phyloP scores from a whole-genome alignment of 257 asterid species.

The Buddleja alternifolia region DNA sequence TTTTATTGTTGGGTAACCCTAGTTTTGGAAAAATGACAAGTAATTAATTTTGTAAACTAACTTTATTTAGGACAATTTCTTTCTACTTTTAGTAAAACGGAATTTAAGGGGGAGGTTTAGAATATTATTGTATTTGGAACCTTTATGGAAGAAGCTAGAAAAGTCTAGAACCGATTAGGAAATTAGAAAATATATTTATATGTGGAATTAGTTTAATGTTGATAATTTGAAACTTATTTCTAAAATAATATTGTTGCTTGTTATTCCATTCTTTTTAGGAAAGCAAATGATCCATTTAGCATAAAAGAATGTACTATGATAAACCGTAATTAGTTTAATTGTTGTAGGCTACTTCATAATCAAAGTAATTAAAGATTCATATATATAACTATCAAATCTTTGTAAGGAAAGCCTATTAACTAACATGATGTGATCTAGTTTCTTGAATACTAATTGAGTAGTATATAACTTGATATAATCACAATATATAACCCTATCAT shows the following conservation, averaged over 20 bases:
- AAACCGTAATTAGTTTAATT: slow-evolving; percentile 2
- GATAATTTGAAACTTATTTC: slow-evolving; percentile 30
- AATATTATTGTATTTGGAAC: neutral
- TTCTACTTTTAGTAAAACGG: slow-evolving; percentile 25
- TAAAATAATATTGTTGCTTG: neutral
- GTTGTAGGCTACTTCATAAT: slow-evolving; percentile 4
- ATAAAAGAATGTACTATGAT: slow-evolving; percentile 21
- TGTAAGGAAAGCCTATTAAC: neutral
- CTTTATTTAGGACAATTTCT: slow-evolving; percentile 29
- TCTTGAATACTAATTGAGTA: neutral
- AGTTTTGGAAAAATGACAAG: slow-evolving; percentile 18
- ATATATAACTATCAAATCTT: neutral
- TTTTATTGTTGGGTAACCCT: slow-evolving; percentile 4
- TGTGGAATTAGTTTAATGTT: slow-evolving; percentile 5
- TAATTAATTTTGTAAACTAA: neutral
- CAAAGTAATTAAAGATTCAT: slow-evolving; percentile 3
- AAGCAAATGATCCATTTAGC: slow-evolving; percentile 21
- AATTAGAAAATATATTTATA: slow-evolving; percentile 5
- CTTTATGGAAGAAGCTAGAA: slow-evolving; percentile 18
- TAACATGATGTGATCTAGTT: neutral
- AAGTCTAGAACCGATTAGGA: neutral
- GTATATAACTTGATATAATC: too few species aligned
- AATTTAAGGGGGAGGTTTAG: slow-evolving; percentile 2
- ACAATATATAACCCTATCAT: too few species aligned
- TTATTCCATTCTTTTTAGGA: slow-evolving; percentile 31